A percentile compares a stretch with the other conserved stretches of the same genome.
phyloP scores from a whole-genome alignment of 2,329 filamentous ascomycete genomes.

The Beauveria rudraprayagi region DNA sequence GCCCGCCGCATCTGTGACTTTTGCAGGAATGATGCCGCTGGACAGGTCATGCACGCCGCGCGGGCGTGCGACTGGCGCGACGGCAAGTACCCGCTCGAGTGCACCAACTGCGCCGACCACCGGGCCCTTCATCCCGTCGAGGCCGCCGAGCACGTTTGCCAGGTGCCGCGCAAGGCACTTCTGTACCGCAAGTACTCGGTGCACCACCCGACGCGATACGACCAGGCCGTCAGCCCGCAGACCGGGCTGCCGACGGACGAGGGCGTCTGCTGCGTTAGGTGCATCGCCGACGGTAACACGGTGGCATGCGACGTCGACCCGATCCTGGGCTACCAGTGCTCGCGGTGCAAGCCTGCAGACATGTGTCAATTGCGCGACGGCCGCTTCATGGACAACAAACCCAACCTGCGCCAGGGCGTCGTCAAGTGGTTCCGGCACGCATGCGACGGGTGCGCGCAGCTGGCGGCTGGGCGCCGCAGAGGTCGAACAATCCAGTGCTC shows the following conservation, averaged over 20 bases:
- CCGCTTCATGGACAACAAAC: slow-evolving; percentile 6
- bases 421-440: slow-evolving; percentile 18
- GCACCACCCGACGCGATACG: slow-evolving; percentile 12
- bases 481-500: slow-evolving; percentile 11
- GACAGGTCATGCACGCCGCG: slow-evolving; percentile 1
- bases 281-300: slow-evolving; percentile 13
- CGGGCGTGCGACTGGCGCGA: slow-evolving; percentile 13
- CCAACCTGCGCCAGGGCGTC: slow-evolving; percentile 14
- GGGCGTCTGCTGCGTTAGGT: slow-evolving; percentile 13
- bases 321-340: slow-evolving; percentile 15
- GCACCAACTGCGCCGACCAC: slow-evolving; percentile 20
- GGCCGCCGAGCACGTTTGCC: slow-evolving; percentile 12
- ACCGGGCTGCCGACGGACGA: slow-evolving; percentile 7
- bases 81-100: slow-evolving; percentile 16
- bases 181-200: slow-evolving; percentile 13
- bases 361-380: slow-evolving; percentile 7
- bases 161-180: slow-evolving; percentile 5
- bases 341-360: slow-evolving; percentile 10
- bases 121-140: slow-evolving; percentile 8
- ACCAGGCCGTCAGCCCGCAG: background rate
- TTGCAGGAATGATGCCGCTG: slow-evolving; percentile 11
- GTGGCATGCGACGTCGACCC: slow-evolving; percentile 19
- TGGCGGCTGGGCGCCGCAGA: background rate
- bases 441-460: slow-evolving; percentile 18
- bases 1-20: slow-evolving; percentile 12